Conservation (phyloP, 2,329 filamentous ascomycete genomes). For the Aspergillus neoniger region DNA sequence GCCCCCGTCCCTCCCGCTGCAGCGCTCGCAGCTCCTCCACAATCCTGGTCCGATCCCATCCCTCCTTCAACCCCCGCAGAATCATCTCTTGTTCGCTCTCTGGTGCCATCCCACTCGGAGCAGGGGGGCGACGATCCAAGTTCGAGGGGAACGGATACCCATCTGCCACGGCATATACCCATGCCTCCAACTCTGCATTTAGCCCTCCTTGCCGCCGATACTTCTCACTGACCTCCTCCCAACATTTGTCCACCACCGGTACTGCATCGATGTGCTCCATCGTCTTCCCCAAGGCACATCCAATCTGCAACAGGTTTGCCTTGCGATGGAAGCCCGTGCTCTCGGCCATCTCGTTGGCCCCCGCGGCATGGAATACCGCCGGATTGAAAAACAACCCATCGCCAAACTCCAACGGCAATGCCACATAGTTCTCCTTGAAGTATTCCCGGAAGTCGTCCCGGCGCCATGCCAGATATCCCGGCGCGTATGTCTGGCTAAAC, state of each 20-base stretch:
- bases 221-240: conserved; percentile 55
- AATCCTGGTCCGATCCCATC: conserved; percentile 43
- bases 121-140: conserved; percentile 58
- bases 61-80: conserved; percentile 45
- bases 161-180: conserved; percentile 56
- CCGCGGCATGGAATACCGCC: conserved; percentile 64
- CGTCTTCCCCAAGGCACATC: conserved; percentile 62
- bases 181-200: conserved; percentile 48
- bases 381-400: conserved; percentile 68
- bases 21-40: conserved; percentile 46
- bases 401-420: conserved; percentile 55
- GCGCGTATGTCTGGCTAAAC: conserved; percentile 59
- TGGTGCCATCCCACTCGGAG: conserved; percentile 60
- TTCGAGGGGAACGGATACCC: conserved; percentile 67
- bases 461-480: conserved; percentile 62
- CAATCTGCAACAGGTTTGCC: conserved; percentile 65
- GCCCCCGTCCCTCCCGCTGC: conserved; percentile 6
- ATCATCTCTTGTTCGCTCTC: conserved; percentile 60
- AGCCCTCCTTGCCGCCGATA: conserved; percentile 40
- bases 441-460: conserved; percentile 55
- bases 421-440: conserved; percentile 57
- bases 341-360: conserved; percentile 50
- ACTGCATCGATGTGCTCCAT: conserved; percentile 63
- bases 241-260: conserved; percentile 55
- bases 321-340: conserved; percentile 51